Percentiles rank a stretch among this genome's conserved stretches.
These are phyloP conservation scores for Populus pruinosa DNA, from an alignment of 345 rosid species.

Conservation along the genomic window DNA sequence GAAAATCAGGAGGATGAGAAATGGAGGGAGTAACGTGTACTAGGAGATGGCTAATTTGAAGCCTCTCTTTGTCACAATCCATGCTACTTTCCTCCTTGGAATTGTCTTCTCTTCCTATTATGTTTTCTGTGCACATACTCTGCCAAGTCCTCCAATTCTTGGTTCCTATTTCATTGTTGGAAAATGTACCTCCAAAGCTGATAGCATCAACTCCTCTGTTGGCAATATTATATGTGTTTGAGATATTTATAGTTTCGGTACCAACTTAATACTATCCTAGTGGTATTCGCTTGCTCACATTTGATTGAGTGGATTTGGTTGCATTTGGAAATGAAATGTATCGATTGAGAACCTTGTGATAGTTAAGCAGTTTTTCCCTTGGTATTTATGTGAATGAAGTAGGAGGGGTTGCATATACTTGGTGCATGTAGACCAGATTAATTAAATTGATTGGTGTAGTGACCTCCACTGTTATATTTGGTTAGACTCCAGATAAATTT, in stretches of 20 bases:
- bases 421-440: not conserved
- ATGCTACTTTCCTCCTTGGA: not conserved
- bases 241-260: not conserved
- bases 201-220: not conserved
- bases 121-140: not conserved
- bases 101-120: not conserved
- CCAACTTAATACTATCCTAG: not conserved
- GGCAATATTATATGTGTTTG: not conserved
- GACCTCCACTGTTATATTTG: not conserved
- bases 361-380: not conserved
- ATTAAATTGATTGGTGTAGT: not conserved
- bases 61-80: not conserved
- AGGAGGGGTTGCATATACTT: not conserved
- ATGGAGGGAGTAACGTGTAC: too few relatives aligned
- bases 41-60: not conserved
- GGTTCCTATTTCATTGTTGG: not conserved
- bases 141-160: not conserved
- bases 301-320: not conserved
- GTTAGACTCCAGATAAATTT: not conserved
- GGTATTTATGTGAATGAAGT: not conserved
- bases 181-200: not conserved
- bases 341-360: not conserved
- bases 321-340: not conserved
- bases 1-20: not conserved
- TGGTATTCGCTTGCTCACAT: not conserved